Evolutionary conservation across 257 asterid genomes (phyloP).

Genomic region (Penstemon davidsonii): DNA sequence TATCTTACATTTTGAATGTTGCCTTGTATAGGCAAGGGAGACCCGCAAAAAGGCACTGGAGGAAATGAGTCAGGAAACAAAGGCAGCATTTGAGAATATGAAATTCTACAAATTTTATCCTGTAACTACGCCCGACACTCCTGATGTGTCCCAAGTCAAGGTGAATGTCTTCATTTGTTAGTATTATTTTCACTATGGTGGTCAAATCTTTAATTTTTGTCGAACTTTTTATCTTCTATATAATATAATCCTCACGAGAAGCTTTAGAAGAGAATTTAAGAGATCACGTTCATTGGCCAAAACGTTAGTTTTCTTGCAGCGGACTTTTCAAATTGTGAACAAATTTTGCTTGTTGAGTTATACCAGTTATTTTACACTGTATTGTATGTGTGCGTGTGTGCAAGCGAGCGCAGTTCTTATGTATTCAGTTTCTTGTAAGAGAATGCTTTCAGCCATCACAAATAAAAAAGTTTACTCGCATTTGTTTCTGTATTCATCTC

Average conservation of each 20-base stretch:
- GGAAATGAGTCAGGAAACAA: conserved; percentile 69
- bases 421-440: background rate
- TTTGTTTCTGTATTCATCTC: background rate
- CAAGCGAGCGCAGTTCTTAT: background rate
- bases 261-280: background rate
- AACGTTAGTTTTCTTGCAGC: too few species aligned
- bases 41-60: conserved; percentile 76
- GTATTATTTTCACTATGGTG: background rate
- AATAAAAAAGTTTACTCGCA: background rate
- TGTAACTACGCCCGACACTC: conserved; percentile 62
- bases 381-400: too few species aligned
- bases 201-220: background rate
- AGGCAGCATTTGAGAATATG: conserved; percentile 70
- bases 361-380: too few species aligned
- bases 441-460: background rate
- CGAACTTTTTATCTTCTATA: background rate
- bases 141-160: conserved; percentile 82
- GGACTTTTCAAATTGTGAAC: too few species aligned
- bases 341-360: too few species aligned
- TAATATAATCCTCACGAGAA: background rate
- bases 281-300: too few species aligned
- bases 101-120: conserved; percentile 84
- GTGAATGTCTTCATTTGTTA: conserved; percentile 36
- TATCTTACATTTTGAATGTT: conserved; percentile 21
- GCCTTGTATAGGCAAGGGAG: conserved; percentile 66